A percentile compares a stretch with the other conserved stretches of the same genome.
Conservation (phyloP, 495 filamentous ascomycete species). For the Lepidopterella palustris region DNA sequence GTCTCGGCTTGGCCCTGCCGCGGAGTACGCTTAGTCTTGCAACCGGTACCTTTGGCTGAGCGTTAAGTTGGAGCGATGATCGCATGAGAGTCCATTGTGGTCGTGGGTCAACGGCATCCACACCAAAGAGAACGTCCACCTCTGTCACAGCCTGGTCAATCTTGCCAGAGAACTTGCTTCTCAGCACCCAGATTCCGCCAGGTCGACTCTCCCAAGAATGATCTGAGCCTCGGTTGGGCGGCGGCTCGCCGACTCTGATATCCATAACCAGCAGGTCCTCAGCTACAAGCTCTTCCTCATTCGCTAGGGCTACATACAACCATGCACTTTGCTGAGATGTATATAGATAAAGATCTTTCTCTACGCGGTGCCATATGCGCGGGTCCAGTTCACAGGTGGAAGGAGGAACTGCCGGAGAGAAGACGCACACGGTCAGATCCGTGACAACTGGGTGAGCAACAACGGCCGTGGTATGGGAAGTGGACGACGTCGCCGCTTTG, state of each 20-base stretch:
- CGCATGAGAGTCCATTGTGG: constrained; percentile 36
- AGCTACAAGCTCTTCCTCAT: constrained; percentile 31
- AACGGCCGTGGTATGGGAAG: no score
- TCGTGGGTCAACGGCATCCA: constrained; percentile 35
- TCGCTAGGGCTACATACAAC: constrained; percentile 30
- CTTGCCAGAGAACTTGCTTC: constrained; percentile 31
- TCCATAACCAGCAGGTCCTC: constrained; percentile 31
- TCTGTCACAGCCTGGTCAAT: constrained; percentile 33
- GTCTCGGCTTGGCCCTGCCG: constrained; percentile 33
- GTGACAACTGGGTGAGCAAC: no score
- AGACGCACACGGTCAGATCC: no score
- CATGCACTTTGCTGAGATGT: constrained; percentile 31
- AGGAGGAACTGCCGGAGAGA: no score
- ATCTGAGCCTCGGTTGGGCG: constrained; percentile 22
- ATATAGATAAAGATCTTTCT: constrained; percentile 36
- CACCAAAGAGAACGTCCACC: constrained; percentile 36
- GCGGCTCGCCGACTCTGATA: constrained; percentile 32
- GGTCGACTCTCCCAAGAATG: constrained; percentile 34
- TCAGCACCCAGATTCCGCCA: constrained; percentile 36
- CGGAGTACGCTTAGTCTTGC: constrained; percentile 36
- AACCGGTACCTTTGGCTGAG: constrained; percentile 33
- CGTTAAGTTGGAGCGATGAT: constrained; percentile 34
- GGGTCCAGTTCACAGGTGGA: no score
- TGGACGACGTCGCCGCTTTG: no score
- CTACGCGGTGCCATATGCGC: constrained; percentile 24